These are phyloP conservation scores for Aspergillus aculeatinus DNA, from an alignment of 2,329 filamentous ascomycete species.

Conservation along the genomic window DNA sequence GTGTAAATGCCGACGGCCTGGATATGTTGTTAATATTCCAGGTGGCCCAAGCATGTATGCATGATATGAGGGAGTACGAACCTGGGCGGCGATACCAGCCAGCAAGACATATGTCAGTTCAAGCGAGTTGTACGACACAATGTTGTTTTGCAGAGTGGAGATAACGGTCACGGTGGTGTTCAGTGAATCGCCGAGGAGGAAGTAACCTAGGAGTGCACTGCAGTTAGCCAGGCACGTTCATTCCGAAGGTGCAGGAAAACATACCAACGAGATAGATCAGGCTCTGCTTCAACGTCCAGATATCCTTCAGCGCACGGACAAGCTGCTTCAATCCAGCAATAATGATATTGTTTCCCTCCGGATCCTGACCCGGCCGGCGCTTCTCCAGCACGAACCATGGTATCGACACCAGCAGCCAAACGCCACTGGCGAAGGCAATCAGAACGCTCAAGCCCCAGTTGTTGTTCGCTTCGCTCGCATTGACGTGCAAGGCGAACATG, in stretches of 20 bases:
- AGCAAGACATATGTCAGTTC: conserved; percentile 66
- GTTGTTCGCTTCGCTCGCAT: conserved; percentile 59
- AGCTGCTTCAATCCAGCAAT: conserved; percentile 64
- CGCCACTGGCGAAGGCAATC: conserved; percentile 63
- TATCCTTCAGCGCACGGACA: conserved; percentile 56
- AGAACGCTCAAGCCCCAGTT: conserved; percentile 66
- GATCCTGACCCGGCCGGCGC: conserved; percentile 58
- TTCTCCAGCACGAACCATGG: conserved; percentile 69
- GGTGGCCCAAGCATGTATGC: not conserved
- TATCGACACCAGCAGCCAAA: conserved; percentile 63
- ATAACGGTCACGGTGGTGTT: conserved; percentile 71
- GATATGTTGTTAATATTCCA: not conserved
- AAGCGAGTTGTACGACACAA: conserved; percentile 65
- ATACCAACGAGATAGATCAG: conserved; percentile 62
- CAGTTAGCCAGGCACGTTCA: not conserved
- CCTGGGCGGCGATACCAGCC: conserved; percentile 64
- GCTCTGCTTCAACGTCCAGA: conserved; percentile 66
- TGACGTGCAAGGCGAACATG: conserved; percentile 61
- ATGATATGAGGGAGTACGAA: conserved; percentile 18
- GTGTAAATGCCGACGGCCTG: conserved; percentile 56
- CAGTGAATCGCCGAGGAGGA: conserved; percentile 67
- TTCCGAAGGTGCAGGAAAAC: conserved; percentile 1
- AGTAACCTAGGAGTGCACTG: conserved; percentile 50
- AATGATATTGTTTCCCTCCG: conserved; percentile 49
- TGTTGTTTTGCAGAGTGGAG: conserved; percentile 62